These are phyloP conservation scores for Rhodotorula glutinis DNA, from an alignment of 1,284 basidiomycete genomes.

Conservation along the genomic window DNA sequence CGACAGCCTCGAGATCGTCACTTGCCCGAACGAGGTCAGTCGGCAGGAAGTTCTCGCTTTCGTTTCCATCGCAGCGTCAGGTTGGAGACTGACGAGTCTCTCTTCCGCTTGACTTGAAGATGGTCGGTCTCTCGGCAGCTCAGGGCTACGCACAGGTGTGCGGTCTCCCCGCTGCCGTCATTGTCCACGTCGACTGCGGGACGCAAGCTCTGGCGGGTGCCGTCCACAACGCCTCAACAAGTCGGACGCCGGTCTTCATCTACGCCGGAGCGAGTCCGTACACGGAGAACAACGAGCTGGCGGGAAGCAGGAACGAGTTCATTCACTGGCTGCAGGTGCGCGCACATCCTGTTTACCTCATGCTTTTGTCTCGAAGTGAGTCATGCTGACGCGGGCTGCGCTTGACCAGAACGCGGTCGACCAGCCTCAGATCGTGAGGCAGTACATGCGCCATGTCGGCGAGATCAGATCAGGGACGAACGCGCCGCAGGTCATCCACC, in stretches of 20 bases:
- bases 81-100: no score
- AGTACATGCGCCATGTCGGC: conserved; percentile 65
- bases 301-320: conserved; percentile 64
- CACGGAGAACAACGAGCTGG: conserved; percentile 57
- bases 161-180: conserved; percentile 64
- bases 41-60: no score
- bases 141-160: conserved; percentile 66
- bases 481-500: conserved; percentile 51
- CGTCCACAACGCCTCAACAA: conserved; percentile 65
- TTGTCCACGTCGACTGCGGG: conserved; percentile 58
- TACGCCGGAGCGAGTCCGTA: conserved; percentile 63
- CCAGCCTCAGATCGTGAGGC: conserved; percentile 63
- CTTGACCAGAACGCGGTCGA: conserved; percentile 59
- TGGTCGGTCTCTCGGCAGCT: conserved; percentile 67
- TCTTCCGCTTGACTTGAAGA: conserved; percentile 41
- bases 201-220: conserved; percentile 67
- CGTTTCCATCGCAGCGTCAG: not conserved
- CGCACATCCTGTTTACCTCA: no score
- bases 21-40: conserved; percentile 61
- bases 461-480: conserved; percentile 58
- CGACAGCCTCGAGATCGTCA: conserved; percentile 57
- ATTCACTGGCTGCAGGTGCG: conserved; percentile 64
- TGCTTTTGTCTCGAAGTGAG: no score
- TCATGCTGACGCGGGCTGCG: no score
- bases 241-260: conserved; percentile 63